Evolutionary conservation across 129 eudicot species (phyloP).

Genomic region (Smallanthus sonchifolius): DNA sequence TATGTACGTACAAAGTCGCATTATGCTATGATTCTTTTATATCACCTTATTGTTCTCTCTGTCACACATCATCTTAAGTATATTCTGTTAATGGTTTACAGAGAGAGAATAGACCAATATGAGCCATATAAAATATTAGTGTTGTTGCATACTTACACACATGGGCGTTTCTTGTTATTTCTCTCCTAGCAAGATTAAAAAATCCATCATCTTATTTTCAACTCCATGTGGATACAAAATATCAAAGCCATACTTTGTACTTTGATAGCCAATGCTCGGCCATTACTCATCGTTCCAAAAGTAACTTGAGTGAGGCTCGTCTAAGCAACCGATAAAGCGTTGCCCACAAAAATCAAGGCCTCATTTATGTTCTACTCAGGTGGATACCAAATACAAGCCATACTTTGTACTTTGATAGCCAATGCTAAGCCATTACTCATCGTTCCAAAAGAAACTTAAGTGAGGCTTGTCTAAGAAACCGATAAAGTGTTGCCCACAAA

Average conservation of each 20-base stretch:
- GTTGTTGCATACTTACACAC: neutral
- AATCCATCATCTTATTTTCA: neutral
- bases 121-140: neutral
- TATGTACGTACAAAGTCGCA: neutral
- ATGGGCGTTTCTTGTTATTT: neutral
- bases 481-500: neutral
- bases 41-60: neutral
- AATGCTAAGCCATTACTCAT: neutral
- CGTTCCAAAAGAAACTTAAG: neutral
- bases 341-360: neutral
- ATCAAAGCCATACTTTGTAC: neutral
- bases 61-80: slow-evolving; percentile 1
- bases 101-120: neutral
- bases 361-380: neutral
- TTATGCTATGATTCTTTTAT: neutral
- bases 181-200: neutral
- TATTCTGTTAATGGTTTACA: neutral
- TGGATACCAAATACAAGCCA: neutral
- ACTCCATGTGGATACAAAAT: neutral
- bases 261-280: neutral
- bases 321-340: neutral
- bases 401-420: neutral
- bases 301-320: neutral
- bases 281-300: neutral
- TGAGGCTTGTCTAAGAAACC: neutral